Evolutionary conservation across 805 yeast genomes (phyloP).

Genomic region (Pichia eremophila): DNA sequence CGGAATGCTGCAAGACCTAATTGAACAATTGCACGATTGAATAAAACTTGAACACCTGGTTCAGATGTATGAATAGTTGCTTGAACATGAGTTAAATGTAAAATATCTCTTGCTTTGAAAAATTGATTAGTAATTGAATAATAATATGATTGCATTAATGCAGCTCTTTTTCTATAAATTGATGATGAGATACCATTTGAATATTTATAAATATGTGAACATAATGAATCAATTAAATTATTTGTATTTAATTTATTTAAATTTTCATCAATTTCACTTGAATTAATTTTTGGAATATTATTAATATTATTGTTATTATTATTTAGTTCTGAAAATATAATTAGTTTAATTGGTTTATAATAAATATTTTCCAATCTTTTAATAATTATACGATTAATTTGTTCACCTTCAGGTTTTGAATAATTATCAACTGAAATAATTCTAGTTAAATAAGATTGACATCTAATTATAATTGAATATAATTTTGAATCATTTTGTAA

Average conservation of each 20-base stretch:
- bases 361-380: slow-evolving; percentile 89
- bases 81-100: slow-evolving; percentile 79
- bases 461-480: slow-evolving; percentile 69
- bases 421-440: slow-evolving; percentile 37
- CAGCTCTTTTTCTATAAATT: slow-evolving; percentile 70
- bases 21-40: slow-evolving; percentile 93
- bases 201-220: slow-evolving; percentile 48
- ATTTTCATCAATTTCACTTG: slow-evolving; percentile 18
- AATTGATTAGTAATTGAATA: slow-evolving; percentile 83
- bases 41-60: slow-evolving; percentile 77
- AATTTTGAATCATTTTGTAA: slow-evolving; percentile 76
- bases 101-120: slow-evolving; percentile 77
- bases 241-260: slow-evolving; percentile 33
- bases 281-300: slow-evolving; percentile 21
- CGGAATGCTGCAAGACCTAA: slow-evolving; percentile 95
- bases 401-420: slow-evolving; percentile 40
- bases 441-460: slow-evolving; percentile 77
- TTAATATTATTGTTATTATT: slow-evolving; percentile 16
- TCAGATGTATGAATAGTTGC: slow-evolving; percentile 77
- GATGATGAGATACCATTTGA: slow-evolving; percentile 43
- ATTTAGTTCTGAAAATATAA: slow-evolving; percentile 53
- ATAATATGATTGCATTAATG: slow-evolving; percentile 79
- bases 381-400: slow-evolving; percentile 62
- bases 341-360: slow-evolving; percentile 77
- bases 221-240: slow-evolving; percentile 53